Base-by-base conservation (phyloP, 345 rosid genomes). In the Turritis glabra region DNA sequence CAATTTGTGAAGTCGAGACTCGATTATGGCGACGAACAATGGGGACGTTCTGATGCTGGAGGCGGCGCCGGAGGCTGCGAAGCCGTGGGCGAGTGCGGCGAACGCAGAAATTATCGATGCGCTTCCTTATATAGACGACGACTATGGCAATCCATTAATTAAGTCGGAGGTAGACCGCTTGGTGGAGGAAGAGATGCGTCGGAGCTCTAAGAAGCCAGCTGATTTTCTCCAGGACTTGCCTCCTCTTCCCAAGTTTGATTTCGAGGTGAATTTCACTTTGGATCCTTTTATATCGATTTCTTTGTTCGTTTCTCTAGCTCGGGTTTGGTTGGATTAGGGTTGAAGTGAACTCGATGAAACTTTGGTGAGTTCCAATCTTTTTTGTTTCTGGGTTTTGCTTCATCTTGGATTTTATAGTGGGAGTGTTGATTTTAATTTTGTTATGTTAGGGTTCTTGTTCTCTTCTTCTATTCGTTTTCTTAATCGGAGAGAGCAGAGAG, bases 151-250 rank as follows among this genome's bases (percentile, higher is more conserved):
- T 66, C 92, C 91, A 3, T 64, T 63, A 74, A 83, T 95, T 54
- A 92, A 92, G 72, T 81, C 82, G 7, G 99, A 95, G 82, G 97
- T 90, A 7, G 97, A 92, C 71, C 92, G 92, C 8, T 81, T 92
- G 30, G 90, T 95, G 47, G 97, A 92, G 80, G 97, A 92, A 58
- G 99, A 95, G 87, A 95, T 95, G 99, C 96, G 97, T 13, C 80
- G 87, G 67, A 95, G 99, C 80, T 78, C 84, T 10, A 90, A 87
- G 85, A 95, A 90, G 56, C 99, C 99, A 6, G 80, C 97, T 13
- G 97, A 95, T 69, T 92, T 92, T 64, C 91, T 92, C 62, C 86
- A 85, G 74, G 91, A 89, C 72, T 73, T 95, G 46, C 97, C 97
- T 33, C 88, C 97, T 54, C 74, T 89, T 14, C 84, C 93, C 17